These are phyloP conservation scores for Yamadazyma dushanensis DNA, from an alignment of 1,139 yeast species.

Conservation along the genomic window DNA sequence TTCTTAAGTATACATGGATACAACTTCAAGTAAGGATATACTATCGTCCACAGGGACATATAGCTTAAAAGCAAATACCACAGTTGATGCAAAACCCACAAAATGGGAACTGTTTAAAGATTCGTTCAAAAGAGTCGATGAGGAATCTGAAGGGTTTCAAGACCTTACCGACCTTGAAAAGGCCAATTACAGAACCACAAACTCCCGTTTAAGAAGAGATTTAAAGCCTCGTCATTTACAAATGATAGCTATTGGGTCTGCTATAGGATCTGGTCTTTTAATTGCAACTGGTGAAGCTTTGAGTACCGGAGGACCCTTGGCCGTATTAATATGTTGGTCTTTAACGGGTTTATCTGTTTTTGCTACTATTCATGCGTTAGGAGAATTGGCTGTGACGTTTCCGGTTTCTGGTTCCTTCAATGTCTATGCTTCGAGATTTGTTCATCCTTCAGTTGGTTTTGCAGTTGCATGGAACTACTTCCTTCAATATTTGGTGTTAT, in stretches of 20 bases:
- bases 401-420: constrained; percentile 44
- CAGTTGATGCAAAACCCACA: constrained; percentile 9
- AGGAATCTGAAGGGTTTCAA: constrained; percentile 21
- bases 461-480: constrained; percentile 48
- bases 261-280: constrained; percentile 61
- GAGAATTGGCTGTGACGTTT: constrained; percentile 39
- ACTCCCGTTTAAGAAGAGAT: constrained; percentile 37
- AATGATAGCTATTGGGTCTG: constrained; percentile 82
- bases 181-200: constrained; percentile 38
- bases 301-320: constrained; percentile 65
- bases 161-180: constrained; percentile 35
- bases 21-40: not conserved
- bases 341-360: constrained; percentile 28
- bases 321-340: constrained; percentile 54
- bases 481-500: constrained; percentile 36
- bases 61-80: no score
- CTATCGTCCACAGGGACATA: no score
- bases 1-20: not conserved
- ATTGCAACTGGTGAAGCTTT: constrained; percentile 39
- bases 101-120: constrained; percentile 42
- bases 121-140: constrained; percentile 31
- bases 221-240: constrained; percentile 41
- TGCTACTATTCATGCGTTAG: constrained; percentile 42
- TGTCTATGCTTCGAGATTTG: constrained; percentile 38
- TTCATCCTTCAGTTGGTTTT: constrained; percentile 43